Percentiles rank a stretch among this genome's conserved stretches.
These are phyloP conservation scores for Pseudevernia furfuracea DNA, from an alignment of 495 filamentous ascomycete genomes.

Conservation along the genomic window DNA sequence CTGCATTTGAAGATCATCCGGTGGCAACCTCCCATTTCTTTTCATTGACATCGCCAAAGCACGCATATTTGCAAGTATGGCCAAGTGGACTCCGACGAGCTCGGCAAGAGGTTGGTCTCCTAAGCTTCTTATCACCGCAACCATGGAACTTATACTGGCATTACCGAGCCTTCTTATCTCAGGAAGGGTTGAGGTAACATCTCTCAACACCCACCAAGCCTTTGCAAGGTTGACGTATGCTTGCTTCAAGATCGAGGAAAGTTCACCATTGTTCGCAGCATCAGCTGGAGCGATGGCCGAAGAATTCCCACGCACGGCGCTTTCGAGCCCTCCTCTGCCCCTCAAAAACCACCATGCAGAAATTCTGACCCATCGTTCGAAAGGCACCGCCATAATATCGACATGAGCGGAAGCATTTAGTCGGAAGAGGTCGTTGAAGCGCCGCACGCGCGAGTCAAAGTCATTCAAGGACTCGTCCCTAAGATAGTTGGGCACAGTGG, in stretches of 20 bases:
- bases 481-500: conserved; percentile 30
- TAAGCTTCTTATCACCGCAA: conserved; percentile 39
- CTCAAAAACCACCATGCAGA: conserved; percentile 83
- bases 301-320: conserved; percentile 48
- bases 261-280: neutral
- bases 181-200: conserved; percentile 49
- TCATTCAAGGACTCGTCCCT: conserved; percentile 58
- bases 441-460: conserved; percentile 58
- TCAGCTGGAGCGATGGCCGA: neutral
- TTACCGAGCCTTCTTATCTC: conserved; percentile 44
- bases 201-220: conserved; percentile 68
- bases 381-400: conserved; percentile 49
- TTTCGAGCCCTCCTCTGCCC: conserved; percentile 65
- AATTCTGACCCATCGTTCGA: conserved; percentile 59
- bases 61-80: conserved; percentile 53
- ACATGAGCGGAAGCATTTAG: conserved; percentile 64
- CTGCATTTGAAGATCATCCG: conserved; percentile 50
- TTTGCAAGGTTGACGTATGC: conserved; percentile 76
- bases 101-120: conserved; percentile 43
- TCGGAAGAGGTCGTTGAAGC: conserved; percentile 59
- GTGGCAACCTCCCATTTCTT: conserved; percentile 65
- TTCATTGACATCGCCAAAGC: conserved; percentile 75
- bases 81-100: conserved; percentile 47
- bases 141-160: conserved; percentile 39
- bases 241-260: conserved; percentile 36